Evolutionary conservation across 2,329 filamentous ascomycete species (phyloP).

Genomic region (Aschersonia sp.): DNA sequence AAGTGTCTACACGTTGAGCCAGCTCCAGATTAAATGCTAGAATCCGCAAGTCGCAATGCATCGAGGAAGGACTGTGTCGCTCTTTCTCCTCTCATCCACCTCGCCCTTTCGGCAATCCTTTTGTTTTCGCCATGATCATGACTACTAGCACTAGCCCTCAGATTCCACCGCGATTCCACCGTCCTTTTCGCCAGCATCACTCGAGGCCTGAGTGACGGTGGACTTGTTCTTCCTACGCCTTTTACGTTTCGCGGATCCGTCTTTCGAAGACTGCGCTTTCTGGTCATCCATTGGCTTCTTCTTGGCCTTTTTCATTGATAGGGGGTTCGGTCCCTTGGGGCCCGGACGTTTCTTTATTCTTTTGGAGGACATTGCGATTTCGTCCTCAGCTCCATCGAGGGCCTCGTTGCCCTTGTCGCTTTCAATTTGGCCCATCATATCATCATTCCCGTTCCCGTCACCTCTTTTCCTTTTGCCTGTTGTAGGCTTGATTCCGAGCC

Average conservation of each 20-base stretch:
- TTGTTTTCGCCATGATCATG: too few relatives aligned
- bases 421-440: constrained; percentile 20
- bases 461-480: constrained; percentile 36
- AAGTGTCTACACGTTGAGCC: too few relatives aligned
- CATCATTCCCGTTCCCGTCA: constrained; percentile 15
- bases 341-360: constrained; percentile 46
- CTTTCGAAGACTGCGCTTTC: constrained; percentile 12
- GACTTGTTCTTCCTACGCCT: constrained; percentile 16
- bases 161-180: background rate
- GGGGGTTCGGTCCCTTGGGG: constrained; percentile 55
- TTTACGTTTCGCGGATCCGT: constrained; percentile 15
- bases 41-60: too few relatives aligned
- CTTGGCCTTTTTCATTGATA: constrained; percentile 57
- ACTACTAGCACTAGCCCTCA: background rate
- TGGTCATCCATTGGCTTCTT: constrained; percentile 20
- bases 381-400: constrained; percentile 4
- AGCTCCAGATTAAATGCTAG: too few relatives aligned
- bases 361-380: constrained; percentile 18
- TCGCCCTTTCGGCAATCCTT: too few relatives aligned
- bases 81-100: too few relatives aligned
- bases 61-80: too few relatives aligned
- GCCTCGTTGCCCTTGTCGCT: constrained; percentile 19
- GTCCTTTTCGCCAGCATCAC: constrained; percentile 6
- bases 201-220: background rate
- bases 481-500: constrained; percentile 46